Percentiles rank a stretch among this genome's conserved stretches.
phyloP scores from a whole-genome alignment of 805 yeast genomes.

The Spathaspora gorwiae region DNA sequence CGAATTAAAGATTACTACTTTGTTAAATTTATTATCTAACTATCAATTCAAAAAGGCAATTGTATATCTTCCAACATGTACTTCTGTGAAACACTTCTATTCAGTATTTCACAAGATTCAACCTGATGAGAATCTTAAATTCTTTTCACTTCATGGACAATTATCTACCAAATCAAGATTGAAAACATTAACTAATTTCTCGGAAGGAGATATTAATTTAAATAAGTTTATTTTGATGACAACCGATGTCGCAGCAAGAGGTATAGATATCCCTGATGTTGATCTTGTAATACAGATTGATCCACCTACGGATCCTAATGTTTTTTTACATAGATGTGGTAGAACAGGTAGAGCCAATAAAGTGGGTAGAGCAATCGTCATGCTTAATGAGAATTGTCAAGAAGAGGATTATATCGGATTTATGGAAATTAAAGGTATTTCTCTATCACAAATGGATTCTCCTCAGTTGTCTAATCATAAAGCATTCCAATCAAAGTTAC shows the following conservation, averaged over 20 bases:
- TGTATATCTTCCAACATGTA: conserved; percentile 90
- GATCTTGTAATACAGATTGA: conserved; percentile 92
- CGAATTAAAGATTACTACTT: conserved; percentile 52
- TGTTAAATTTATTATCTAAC: conserved; percentile 50
- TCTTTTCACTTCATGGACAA: conserved; percentile 88
- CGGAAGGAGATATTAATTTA: conserved; percentile 35
- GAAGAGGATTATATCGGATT: conserved; percentile 82
- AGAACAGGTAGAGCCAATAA: conserved; percentile 92
- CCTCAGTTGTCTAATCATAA: conserved; percentile 21
- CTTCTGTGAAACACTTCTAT: conserved; percentile 74
- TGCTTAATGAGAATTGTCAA: conserved; percentile 63
- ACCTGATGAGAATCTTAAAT: conserved; percentile 26
- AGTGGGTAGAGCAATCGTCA: conserved; percentile 71
- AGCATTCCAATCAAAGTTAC: conserved; percentile 18
- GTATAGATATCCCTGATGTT: conserved; percentile 91
- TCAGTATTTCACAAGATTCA: conserved; percentile 43
- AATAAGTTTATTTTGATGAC: conserved; percentile 68
- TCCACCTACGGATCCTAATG: conserved; percentile 90
- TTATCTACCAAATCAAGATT: conserved; percentile 74
- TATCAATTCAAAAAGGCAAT: conserved; percentile 72
- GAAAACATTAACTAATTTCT: conserved; percentile 63
- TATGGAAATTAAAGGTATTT: conserved; percentile 63
- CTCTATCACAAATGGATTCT: conserved; percentile 39
- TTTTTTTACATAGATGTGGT: conserved; percentile 91
- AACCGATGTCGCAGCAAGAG: conserved; percentile 98